Evolutionary conservation across 441 rosid species (phyloP).

Genomic region (Bruguiera hainesii): DNA sequence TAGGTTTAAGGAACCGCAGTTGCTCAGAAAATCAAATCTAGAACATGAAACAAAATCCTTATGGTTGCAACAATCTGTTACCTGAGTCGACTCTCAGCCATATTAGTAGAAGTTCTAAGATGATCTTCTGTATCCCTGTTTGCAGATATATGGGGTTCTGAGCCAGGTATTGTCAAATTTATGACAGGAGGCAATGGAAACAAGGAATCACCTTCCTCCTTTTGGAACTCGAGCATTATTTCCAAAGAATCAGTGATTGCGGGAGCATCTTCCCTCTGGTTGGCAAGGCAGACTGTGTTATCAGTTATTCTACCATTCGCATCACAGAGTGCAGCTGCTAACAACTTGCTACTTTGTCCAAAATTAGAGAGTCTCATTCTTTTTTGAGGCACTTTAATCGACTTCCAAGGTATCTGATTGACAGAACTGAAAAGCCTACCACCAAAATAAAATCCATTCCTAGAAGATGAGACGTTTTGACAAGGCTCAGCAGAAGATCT

Average conservation of each 20-base stretch:
- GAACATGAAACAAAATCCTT: neutral
- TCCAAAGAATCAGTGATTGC: slow-evolving; percentile 47
- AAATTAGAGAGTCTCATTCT: slow-evolving; percentile 57
- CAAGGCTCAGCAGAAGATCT: slow-evolving; percentile 28
- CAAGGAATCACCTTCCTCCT: slow-evolving; percentile 40
- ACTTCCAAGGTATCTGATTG: slow-evolving; percentile 34
- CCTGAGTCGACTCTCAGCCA: slow-evolving; percentile 86
- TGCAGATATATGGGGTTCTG: slow-evolving; percentile 29
- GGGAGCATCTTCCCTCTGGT: slow-evolving; percentile 41
- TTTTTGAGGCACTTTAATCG: slow-evolving; percentile 40
- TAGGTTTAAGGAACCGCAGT: neutral
- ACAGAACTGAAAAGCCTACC: slow-evolving; percentile 46
- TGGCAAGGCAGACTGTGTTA: slow-evolving; percentile 37
- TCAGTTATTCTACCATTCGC: slow-evolving; percentile 35
- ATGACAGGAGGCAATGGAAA: slow-evolving; percentile 55
- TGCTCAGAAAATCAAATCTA: neutral
- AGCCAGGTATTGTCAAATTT: slow-evolving; percentile 51
- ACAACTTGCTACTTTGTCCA: slow-evolving; percentile 45
- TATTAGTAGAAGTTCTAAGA: slow-evolving; percentile 36
- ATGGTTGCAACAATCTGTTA: slow-evolving; percentile 24
- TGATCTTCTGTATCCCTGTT: slow-evolving; percentile 35
- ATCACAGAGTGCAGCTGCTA: slow-evolving; percentile 74
- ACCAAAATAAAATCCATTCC: slow-evolving; percentile 48
- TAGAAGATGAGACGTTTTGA: slow-evolving; percentile 35
- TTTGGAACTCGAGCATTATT: slow-evolving; percentile 65